Evolutionary conservation across 2,329 filamentous ascomycete genomes (phyloP).

Genomic region (Coleophoma crateriformis): DNA sequence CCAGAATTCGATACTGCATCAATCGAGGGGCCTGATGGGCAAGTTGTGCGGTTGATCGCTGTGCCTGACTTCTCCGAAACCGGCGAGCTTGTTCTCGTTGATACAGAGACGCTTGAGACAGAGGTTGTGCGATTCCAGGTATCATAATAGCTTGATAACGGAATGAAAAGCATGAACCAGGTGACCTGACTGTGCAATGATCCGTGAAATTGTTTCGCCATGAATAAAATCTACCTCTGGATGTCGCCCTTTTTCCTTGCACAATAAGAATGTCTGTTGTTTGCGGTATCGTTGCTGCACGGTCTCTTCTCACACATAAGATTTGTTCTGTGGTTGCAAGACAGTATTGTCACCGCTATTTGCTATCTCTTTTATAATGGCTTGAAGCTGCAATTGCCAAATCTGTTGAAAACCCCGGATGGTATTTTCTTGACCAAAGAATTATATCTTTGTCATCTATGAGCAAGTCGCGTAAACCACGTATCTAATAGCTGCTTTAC

Average conservation of each 20-base stretch:
- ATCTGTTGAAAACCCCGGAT: too few relatives aligned
- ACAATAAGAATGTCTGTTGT: neutral
- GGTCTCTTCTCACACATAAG: too few relatives aligned
- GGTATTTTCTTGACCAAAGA: too few relatives aligned
- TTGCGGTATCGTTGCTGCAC: neutral
- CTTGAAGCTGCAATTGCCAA: too few relatives aligned
- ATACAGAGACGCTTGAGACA: slow-evolving; percentile 73
- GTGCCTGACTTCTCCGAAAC: slow-evolving; percentile 78
- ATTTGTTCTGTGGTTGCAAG: too few relatives aligned
- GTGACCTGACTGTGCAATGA: neutral
- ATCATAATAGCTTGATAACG: neutral
- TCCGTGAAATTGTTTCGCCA: neutral
- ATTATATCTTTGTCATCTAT: too few relatives aligned
- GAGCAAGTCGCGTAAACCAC: too few relatives aligned
- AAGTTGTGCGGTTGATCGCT: slow-evolving; percentile 71
- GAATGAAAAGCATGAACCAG: neutral
- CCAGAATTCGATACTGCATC: slow-evolving; percentile 68
- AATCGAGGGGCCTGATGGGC: slow-evolving; percentile 61
- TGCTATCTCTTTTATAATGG: too few relatives aligned
- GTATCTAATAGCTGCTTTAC: too few relatives aligned
- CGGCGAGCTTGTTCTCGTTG: slow-evolving; percentile 75
- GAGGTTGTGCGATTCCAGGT: slow-evolving; percentile 20
- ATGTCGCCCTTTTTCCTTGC: too few relatives aligned
- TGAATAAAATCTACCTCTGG: neutral
- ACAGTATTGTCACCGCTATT: too few relatives aligned